These are phyloP conservation scores for Phialophora chinensis DNA, from an alignment of 2,329 filamentous ascomycete genomes.

Conservation along the genomic window DNA sequence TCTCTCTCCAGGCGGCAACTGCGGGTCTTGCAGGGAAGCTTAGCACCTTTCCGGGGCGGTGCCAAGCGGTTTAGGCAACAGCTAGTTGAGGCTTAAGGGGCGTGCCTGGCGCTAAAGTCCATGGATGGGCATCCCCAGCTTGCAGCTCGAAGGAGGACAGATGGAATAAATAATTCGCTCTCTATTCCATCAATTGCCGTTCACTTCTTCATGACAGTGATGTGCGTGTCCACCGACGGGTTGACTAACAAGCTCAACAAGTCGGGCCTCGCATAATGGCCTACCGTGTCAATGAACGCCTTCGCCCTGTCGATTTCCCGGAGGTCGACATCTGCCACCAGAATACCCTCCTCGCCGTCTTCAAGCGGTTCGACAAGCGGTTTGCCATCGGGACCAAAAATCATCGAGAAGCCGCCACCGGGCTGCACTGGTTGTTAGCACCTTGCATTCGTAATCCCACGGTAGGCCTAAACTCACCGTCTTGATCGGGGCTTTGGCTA, in stretches of 20 bases:
- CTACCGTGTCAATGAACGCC: slow-evolving; percentile 53
- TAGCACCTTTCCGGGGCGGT: no score
- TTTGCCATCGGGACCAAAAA: slow-evolving; percentile 59
- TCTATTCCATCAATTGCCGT: no score
- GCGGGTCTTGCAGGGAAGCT: no score
- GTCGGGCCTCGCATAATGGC: slow-evolving; percentile 60
- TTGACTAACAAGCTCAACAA: slow-evolving; percentile 54
- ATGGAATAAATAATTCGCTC: no score
- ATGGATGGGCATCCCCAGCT: no score
- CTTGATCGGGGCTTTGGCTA: slow-evolving; percentile 5
- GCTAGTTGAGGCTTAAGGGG: no score
- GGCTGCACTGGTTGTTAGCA: background rate
- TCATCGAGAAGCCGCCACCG: slow-evolving; percentile 53
- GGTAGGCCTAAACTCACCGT: background rate
- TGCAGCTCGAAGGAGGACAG: no score
- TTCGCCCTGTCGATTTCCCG: slow-evolving; percentile 49
- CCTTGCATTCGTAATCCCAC: no score
- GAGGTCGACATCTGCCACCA: slow-evolving; percentile 57
- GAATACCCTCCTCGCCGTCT: slow-evolving; percentile 51
- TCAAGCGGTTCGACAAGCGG: slow-evolving; percentile 48
- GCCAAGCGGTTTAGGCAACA: no score
- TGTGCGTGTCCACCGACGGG: background rate
- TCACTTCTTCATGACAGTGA: no score
- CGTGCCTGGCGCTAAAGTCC: no score
- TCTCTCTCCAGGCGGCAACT: no score